Evolutionary conservation across 306 rosid genomes (phyloP).

Genomic region (Citrullus colocynthis): DNA sequence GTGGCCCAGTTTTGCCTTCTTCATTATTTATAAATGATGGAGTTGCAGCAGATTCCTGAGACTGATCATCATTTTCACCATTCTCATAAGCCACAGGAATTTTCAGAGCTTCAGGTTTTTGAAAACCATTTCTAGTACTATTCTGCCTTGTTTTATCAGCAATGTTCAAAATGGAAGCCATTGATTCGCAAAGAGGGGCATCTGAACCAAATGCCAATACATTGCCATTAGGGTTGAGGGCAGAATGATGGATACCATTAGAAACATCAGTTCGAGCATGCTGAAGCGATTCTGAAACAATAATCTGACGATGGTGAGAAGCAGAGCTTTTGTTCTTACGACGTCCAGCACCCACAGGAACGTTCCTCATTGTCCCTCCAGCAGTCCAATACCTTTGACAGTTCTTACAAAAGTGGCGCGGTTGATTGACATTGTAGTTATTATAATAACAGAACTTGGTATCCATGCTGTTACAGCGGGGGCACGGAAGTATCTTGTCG

Average conservation of each 20-base stretch:
- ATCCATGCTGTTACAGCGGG: conserved; percentile 46
- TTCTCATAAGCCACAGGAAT: conserved; percentile 19
- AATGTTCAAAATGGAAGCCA: conserved; percentile 35
- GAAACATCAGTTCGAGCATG: conserved; percentile 16
- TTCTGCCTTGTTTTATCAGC: conserved; percentile 22
- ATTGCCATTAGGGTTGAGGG: conserved; percentile 19
- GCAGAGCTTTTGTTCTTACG: conserved; percentile 40
- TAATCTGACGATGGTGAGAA: conserved; percentile 32
- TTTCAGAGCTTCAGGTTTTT: conserved; percentile 20
- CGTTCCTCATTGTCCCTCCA: conserved; percentile 48
- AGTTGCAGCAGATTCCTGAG: conserved; percentile 17
- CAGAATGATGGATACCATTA: conserved; percentile 17
- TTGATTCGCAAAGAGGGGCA: conserved; percentile 31
- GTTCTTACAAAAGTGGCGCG: conserved; percentile 42
- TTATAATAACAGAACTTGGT: conserved; percentile 49
- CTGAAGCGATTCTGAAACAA: conserved; percentile 27
- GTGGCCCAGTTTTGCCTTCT: conserved; percentile 17
- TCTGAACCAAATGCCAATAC: conserved; percentile 33
- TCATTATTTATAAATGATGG: conserved; percentile 19
- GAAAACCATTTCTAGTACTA: conserved; percentile 19
- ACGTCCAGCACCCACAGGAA: conserved; percentile 48
- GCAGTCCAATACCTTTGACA: conserved; percentile 54
- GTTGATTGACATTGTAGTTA: conserved; percentile 42
- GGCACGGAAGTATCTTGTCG: conserved; percentile 41
- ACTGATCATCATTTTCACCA: conserved; percentile 19